Percentiles rank a stretch among this genome's conserved stretches.
phyloP scores from a whole-genome alignment of 176 grass and related monocot genomes.

The Aegilops speltoides region DNA sequence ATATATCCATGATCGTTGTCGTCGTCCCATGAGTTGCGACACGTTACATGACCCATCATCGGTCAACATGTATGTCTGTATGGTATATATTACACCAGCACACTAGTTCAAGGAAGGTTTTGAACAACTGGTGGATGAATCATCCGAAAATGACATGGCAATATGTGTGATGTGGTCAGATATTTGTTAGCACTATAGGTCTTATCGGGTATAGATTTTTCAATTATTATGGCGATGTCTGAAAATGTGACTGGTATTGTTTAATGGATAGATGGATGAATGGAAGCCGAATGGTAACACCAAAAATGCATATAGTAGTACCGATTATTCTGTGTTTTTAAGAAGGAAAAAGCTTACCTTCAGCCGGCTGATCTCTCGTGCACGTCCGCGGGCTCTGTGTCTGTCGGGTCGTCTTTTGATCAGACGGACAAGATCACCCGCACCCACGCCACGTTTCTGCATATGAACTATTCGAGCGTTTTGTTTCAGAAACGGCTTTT shows the following conservation, averaged over 20 bases:
- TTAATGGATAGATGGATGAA: too few relatives aligned
- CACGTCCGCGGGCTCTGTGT: too few relatives aligned
- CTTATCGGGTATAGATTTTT: not conserved
- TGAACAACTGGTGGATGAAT: not conserved
- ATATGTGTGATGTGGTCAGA: not conserved
- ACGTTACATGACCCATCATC: not conserved
- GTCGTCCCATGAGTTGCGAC: not conserved
- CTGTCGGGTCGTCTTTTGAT: too few relatives aligned
- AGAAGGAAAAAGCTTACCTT: too few relatives aligned
- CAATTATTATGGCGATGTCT: not conserved
- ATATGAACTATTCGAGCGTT: too few relatives aligned
- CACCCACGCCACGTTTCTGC: too few relatives aligned
- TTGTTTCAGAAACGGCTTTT: too few relatives aligned
- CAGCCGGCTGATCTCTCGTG: too few relatives aligned
- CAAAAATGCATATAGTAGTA: too few relatives aligned
- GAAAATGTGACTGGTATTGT: not conserved
- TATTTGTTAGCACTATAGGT: not conserved
- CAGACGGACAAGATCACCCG: too few relatives aligned
- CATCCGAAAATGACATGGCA: not conserved
- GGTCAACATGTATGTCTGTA: not conserved
- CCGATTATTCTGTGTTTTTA: too few relatives aligned
- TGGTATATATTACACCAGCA: not conserved
- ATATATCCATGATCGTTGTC: not conserved
- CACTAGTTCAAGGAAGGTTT: not conserved
- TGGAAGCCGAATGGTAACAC: not conserved